Conservation (phyloP, 2,329 filamentous ascomycete species). For the Ophiostoma triangulosporum region DNA sequence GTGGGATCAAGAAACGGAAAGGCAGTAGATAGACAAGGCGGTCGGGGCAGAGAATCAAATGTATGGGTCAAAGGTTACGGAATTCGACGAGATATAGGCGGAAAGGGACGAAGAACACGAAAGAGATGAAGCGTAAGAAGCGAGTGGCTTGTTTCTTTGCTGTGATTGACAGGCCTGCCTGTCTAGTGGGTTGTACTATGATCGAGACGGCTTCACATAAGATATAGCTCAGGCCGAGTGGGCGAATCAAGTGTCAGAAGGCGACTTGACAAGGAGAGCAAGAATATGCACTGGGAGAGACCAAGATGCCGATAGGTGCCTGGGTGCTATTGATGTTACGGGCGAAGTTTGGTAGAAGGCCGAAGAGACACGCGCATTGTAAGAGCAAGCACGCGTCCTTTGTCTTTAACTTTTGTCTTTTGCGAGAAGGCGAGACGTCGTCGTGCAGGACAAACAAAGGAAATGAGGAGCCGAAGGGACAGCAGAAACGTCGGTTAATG, state of each 20-base stretch:
- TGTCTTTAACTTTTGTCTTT: background rate
- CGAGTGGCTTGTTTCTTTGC: background rate
- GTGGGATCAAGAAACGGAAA: background rate
- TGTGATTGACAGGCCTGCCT: background rate
- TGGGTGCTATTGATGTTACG: conserved; percentile 9
- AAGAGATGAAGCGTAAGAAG: background rate
- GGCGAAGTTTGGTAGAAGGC: conserved; percentile 5
- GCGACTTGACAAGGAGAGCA: conserved; percentile 1
- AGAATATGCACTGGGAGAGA: background rate
- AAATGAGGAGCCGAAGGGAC: background rate
- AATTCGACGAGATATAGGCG: background rate
- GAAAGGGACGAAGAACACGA: background rate
- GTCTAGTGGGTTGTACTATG: conserved; percentile 3
- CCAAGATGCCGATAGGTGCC: conserved; percentile 10
- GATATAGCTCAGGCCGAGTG: background rate
- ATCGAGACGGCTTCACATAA: background rate
- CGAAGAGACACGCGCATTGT: conserved; percentile 17
- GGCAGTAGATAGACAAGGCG: background rate
- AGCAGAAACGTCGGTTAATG: background rate
- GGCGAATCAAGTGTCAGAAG: conserved; percentile 9
- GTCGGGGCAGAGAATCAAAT: background rate
- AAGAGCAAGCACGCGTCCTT: conserved; percentile 26
- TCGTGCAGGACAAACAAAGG: conserved; percentile 4
- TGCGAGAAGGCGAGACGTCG: background rate
- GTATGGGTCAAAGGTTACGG: background rate